Evolutionary conservation across 2,329 filamentous ascomycete species (phyloP), one percentile per base, ranked within the genome.

Genomic region (Aspergillus sp.): DNA sequence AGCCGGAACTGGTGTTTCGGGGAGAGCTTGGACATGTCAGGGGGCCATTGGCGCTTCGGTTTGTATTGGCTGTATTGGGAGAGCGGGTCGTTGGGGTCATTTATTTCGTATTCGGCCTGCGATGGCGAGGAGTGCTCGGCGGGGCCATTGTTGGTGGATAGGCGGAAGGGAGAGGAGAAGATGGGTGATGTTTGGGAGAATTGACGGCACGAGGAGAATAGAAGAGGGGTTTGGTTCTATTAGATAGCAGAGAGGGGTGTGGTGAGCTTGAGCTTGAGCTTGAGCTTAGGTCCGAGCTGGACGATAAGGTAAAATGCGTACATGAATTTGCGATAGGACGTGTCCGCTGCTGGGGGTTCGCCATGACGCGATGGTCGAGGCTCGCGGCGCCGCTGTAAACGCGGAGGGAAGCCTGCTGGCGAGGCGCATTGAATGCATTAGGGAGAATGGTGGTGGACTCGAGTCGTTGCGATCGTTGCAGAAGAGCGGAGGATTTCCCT

Each of bases 1-100:
- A 89, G 82, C n/a, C 84, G 81, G 76, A 89, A 88, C 69, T 89
- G 85, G 69, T 89, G 85, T 70, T 85, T 87, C n/a, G 79, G 78
- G 1, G 85, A 85, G 53, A 89, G 78, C 63, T 85, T 82, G 57
- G 77, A 76, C 74, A 89, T 85, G 70, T 88, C 84, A 6, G 87
- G 87, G 47, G 87, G 87, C 87, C 87, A 90, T 73, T 78, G 76
- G 60, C 83, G 83, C 72, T 87, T 86, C 42, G 84, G 84, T 63
- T 78, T 81, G 75, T 84, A 87, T 22, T 82, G 83, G 66, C 86
- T 87, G 64, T 79, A 82, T 56, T 80, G 74, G 63, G 78, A 66
- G n/a, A 69, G 59, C 32, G 58, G 59, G 22, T 61, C 55, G 47
- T 42, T 42, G 36, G 36, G 36, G 36, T 42, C 36, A 16, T 42